phyloP scores from a whole-genome alignment of 306 rosid genomes.

The Malus asiatica region DNA sequence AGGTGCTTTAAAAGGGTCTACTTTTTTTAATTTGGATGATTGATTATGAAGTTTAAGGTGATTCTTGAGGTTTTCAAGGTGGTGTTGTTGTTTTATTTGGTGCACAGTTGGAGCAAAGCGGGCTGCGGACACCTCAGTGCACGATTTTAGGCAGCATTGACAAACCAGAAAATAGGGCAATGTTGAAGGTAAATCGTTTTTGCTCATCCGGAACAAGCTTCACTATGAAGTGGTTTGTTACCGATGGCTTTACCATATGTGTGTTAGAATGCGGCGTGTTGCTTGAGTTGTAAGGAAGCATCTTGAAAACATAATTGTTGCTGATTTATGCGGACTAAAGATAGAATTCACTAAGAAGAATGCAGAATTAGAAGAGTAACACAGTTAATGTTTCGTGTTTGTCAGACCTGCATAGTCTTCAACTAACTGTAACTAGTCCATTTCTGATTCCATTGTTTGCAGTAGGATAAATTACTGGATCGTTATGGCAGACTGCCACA shows the following conservation, averaged over 20 bases:
- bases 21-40: not conserved
- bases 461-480: not conserved
- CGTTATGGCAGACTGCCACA: not conserved
- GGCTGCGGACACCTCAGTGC: slow-evolving; percentile 83
- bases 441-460: not conserved
- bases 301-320: not conserved
- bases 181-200: slow-evolving; percentile 29
- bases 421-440: not conserved
- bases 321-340: not conserved
- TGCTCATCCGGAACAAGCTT: not conserved
- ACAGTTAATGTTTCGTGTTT: not conserved
- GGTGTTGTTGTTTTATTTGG: slow-evolving; percentile 10
- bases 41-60: not conserved
- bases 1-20: slow-evolving; percentile 27
- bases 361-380: not conserved
- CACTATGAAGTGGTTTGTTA: not conserved
- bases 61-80: not conserved
- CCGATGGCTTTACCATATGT: not conserved
- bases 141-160: slow-evolving; percentile 68
- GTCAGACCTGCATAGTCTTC: not conserved
- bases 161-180: slow-evolving; percentile 49
- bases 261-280: not conserved
- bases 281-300: not conserved
- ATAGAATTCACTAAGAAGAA: not conserved
- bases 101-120: slow-evolving; percentile 58